phyloP scores from a whole-genome alignment of 495 filamentous ascomycete species.

The Hyaloscypha bicolor region DNA sequence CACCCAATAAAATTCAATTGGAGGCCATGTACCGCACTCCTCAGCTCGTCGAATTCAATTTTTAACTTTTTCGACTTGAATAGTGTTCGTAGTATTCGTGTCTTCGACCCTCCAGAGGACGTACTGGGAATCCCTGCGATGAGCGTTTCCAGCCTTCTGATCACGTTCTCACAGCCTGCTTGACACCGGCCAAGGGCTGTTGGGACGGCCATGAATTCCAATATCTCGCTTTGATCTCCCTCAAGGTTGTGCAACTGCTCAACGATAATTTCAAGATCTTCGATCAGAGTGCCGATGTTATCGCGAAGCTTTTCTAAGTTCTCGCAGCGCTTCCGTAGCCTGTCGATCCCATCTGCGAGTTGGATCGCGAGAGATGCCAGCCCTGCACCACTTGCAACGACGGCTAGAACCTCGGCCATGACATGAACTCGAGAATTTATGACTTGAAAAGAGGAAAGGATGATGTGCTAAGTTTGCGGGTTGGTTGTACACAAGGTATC shows the following conservation, averaged over 20 bases:
- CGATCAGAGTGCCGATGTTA: neutral
- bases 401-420: constrained; percentile 5
- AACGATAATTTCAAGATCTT: constrained; percentile 8
- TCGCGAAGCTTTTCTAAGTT: constrained; percentile 4
- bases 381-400: constrained; percentile 8
- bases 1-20: constrained; percentile 1
- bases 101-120: neutral
- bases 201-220: constrained; percentile 1
- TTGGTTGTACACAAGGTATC: too few species aligned
- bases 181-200: neutral
- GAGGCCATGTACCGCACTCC: neutral
- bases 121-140: neutral
- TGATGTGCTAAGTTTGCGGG: too few species aligned
- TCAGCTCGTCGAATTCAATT: constrained; percentile 3
- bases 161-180: constrained; percentile 3
- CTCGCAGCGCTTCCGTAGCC: constrained; percentile 12
- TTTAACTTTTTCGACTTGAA: constrained; percentile 7
- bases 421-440: neutral
- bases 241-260: constrained; percentile 1
- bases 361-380: constrained; percentile 17
- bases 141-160: neutral
- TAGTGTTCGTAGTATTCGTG: neutral
- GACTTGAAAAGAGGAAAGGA: too few species aligned
- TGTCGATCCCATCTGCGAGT: constrained; percentile 10
- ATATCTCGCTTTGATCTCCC: neutral